phyloP scores from a whole-genome alignment of 495 filamentous ascomycete genomes.

The Aspergillus bridgeri region DNA sequence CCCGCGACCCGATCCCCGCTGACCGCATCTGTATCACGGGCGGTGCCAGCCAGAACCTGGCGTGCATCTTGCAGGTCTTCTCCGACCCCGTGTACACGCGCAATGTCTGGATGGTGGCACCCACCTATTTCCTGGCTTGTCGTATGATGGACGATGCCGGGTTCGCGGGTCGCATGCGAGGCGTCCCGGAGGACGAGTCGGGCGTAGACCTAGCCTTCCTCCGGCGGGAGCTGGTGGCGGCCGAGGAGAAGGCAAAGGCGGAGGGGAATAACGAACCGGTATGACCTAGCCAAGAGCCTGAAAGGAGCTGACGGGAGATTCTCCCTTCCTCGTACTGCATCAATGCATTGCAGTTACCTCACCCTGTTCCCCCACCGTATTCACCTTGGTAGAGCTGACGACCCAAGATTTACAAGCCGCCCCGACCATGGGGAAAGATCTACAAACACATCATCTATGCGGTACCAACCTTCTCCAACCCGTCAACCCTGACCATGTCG shows the following conservation, averaged over 20 bases:
- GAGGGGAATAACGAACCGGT: conserved; percentile 39
- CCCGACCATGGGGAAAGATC: conserved; percentile 54
- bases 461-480: conserved; percentile 81
- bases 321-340: too few relatives aligned
- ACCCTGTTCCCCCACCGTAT: not conserved
- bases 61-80: conserved; percentile 66
- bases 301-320: not conserved
- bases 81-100: conserved; percentile 74
- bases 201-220: conserved; percentile 65
- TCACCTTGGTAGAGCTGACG: too few relatives aligned
- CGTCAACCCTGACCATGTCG: conserved; percentile 70
- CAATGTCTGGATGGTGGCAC: conserved; percentile 74
- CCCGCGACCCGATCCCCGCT: conserved; percentile 33
- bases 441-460: conserved; percentile 84
- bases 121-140: conserved; percentile 76
- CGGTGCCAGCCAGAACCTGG: conserved; percentile 74
- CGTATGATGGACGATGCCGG: conserved; percentile 76
- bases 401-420: conserved; percentile 37
- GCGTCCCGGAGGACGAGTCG: conserved; percentile 69
- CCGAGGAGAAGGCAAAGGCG: conserved; percentile 28
- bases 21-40: conserved; percentile 76
- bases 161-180: conserved; percentile 58
- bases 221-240: conserved; percentile 41
- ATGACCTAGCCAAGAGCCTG: conserved; percentile 7
- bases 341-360: too few relatives aligned